Conservation (phyloP, 2,329 filamentous ascomycete species). For the Aspergillus bombycis region DNA sequence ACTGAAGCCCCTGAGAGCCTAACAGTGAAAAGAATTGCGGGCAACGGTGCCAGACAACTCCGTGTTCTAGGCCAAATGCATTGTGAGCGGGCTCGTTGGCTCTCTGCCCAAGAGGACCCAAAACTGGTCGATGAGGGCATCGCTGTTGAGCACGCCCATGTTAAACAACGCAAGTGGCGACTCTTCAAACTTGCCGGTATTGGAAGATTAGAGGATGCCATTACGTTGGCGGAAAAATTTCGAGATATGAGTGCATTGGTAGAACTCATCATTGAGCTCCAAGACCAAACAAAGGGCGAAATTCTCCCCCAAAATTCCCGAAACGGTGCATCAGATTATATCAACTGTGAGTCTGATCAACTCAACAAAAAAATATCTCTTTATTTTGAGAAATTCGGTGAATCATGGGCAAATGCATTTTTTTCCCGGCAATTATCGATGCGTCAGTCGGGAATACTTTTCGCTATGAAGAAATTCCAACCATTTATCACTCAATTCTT, state of each 20-base stretch:
- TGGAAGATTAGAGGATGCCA: slow-evolving; percentile 60
- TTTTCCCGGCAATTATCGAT: slow-evolving; percentile 76
- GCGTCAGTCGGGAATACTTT: slow-evolving; percentile 67
- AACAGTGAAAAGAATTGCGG: slow-evolving; percentile 52
- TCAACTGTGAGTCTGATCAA: slow-evolving; percentile 34
- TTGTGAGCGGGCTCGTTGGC: slow-evolving; percentile 63
- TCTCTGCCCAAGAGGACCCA: slow-evolving; percentile 54
- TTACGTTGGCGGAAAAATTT: slow-evolving; percentile 65
- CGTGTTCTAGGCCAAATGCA: slow-evolving; percentile 61
- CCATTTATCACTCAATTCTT: slow-evolving; percentile 77
- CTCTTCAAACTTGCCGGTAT: slow-evolving; percentile 54
- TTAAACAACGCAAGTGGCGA: slow-evolving; percentile 48
- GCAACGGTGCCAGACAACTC: slow-evolving; percentile 58
- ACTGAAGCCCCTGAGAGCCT: slow-evolving; percentile 37
- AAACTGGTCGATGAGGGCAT: slow-evolving; percentile 53
- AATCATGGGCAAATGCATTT: slow-evolving; percentile 65
- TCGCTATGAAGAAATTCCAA: slow-evolving; percentile 71
- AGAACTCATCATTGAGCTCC: slow-evolving; percentile 48
- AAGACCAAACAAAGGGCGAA: slow-evolving; percentile 39
- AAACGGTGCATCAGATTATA: slow-evolving; percentile 16
- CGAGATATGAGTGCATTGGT: slow-evolving; percentile 66
- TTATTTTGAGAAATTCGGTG: slow-evolving; percentile 56
- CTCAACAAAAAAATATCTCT: slow-evolving; percentile 44
- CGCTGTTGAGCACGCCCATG: slow-evolving; percentile 48
- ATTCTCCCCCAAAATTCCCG: slow-evolving; percentile 18